Percentiles rank a stretch among this genome's conserved stretches.
phyloP scores from a whole-genome alignment of 2,329 filamentous ascomycete species.

The Alternaria sp. region DNA sequence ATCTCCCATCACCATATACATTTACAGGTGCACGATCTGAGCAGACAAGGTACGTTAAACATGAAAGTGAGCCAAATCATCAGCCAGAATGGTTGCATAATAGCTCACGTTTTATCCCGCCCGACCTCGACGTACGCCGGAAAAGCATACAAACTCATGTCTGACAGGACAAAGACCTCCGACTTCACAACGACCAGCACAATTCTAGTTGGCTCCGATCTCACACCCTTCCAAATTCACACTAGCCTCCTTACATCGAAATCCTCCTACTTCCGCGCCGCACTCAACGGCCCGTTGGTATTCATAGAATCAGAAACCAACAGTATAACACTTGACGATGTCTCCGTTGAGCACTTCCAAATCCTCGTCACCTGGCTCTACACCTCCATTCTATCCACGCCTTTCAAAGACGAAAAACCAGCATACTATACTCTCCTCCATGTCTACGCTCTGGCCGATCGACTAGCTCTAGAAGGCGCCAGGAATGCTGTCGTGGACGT shows the following conservation, averaged over 20 bases:
- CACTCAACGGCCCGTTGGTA: conserved; percentile 58
- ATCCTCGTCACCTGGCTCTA: conserved; percentile 64
- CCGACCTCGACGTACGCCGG: neutral
- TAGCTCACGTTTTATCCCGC: neutral
- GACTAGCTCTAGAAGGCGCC: conserved; percentile 57
- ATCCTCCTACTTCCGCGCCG: conserved; percentile 62
- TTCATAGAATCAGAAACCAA: conserved; percentile 58
- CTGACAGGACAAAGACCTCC: conserved; percentile 51
- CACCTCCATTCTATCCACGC: conserved; percentile 51
- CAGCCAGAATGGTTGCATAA: neutral
- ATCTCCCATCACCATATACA: conserved; percentile 46
- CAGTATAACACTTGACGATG: conserved; percentile 55
- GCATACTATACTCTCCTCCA: conserved; percentile 62
- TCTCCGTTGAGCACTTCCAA: conserved; percentile 58
- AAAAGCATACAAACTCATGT: neutral
- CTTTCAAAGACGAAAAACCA: conserved; percentile 57
- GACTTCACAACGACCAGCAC: conserved; percentile 51
- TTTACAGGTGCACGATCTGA: conserved; percentile 29
- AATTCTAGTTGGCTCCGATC: conserved; percentile 52
- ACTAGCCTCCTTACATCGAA: conserved; percentile 57
- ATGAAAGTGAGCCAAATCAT: conserved; percentile 25
- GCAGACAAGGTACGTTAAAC: conserved; percentile 27
- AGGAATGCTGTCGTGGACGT: conserved; percentile 56
- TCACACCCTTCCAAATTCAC: conserved; percentile 57
- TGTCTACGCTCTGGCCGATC: conserved; percentile 58